Evolutionary conservation across 2,329 filamentous ascomycete genomes (phyloP).

Genomic region (Fusarium sterilihyphosum): DNA sequence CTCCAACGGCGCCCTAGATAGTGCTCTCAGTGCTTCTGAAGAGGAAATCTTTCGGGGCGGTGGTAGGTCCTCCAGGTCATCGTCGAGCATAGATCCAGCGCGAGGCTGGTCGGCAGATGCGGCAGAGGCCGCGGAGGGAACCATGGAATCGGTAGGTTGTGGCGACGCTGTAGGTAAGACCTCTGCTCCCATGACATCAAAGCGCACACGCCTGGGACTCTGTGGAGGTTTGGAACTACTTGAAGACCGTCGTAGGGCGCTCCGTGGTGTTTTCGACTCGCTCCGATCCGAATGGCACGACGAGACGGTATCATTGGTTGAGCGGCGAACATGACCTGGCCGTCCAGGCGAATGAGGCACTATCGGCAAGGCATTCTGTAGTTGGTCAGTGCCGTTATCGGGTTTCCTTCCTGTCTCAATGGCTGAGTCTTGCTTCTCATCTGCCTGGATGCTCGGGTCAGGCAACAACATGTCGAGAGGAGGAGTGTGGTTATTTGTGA

Average conservation of each 20-base stretch:
- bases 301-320: constrained; percentile 60
- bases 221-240: constrained; percentile 60
- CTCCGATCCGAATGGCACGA: constrained; percentile 65
- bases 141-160: constrained; percentile 49
- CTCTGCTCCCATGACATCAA: constrained; percentile 68
- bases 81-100: constrained; percentile 48
- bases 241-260: constrained; percentile 67
- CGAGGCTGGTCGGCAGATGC: constrained; percentile 39
- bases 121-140: constrained; percentile 41
- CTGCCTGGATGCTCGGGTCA: constrained; percentile 38
- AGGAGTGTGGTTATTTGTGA: constrained; percentile 28
- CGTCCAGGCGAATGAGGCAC: constrained; percentile 40
- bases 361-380: constrained; percentile 27
- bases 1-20: constrained; percentile 62
- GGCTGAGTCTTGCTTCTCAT: constrained; percentile 37
- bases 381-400: constrained; percentile 17
- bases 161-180: constrained; percentile 69
- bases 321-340: constrained; percentile 51
- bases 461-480: constrained; percentile 40
- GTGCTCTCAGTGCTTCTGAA: constrained; percentile 62
- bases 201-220: constrained; percentile 71
- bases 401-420: constrained; percentile 38
- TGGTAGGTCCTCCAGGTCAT: constrained; percentile 53
- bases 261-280: constrained; percentile 60
- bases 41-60: constrained; percentile 65